phyloP scores from a whole-genome alignment of 495 filamentous ascomycete species.

The Lophiotrema nucula region DNA sequence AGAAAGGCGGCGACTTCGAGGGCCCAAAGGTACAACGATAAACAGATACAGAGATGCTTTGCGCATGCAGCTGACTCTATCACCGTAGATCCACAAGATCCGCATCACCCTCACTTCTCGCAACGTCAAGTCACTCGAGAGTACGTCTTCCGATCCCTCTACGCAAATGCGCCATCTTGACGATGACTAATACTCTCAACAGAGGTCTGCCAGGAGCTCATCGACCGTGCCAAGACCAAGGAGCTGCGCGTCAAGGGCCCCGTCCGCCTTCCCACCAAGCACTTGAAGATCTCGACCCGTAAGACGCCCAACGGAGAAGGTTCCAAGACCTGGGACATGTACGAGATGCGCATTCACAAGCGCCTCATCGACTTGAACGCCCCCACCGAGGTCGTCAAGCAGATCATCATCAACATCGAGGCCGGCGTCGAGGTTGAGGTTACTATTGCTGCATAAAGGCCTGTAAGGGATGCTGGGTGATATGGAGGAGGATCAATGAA shows the following conservation, averaged over 20 bases:
- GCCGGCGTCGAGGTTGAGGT: constrained; percentile 99
- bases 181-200: constrained; percentile 2
- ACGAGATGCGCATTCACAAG: constrained; percentile 99
- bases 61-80: no score
- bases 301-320: constrained; percentile 99
- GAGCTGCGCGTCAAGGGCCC: constrained; percentile 97
- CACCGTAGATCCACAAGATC: constrained; percentile 97
- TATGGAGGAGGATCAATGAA: no score
- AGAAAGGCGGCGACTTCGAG: constrained; percentile 85
- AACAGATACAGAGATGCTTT: no score
- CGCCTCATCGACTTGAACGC: constrained; percentile 94
- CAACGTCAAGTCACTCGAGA: constrained; percentile 93
- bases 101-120: constrained; percentile 89
- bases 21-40: no score
- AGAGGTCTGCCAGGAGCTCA: constrained; percentile 94
- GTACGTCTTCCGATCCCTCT: constrained; percentile 5
- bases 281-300: constrained; percentile 89
- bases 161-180: not conserved
- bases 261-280: constrained; percentile 98
- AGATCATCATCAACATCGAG: constrained; percentile 99
- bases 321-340: constrained; percentile 99
- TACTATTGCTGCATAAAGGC: constrained; percentile 89
- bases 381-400: constrained; percentile 98
- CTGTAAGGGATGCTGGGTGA: not conserved
- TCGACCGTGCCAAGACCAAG: constrained; percentile 98